Evolutionary conservation across 2,329 filamentous ascomycete genomes (phyloP).

Genomic region (Colletotrichum liriopes): DNA sequence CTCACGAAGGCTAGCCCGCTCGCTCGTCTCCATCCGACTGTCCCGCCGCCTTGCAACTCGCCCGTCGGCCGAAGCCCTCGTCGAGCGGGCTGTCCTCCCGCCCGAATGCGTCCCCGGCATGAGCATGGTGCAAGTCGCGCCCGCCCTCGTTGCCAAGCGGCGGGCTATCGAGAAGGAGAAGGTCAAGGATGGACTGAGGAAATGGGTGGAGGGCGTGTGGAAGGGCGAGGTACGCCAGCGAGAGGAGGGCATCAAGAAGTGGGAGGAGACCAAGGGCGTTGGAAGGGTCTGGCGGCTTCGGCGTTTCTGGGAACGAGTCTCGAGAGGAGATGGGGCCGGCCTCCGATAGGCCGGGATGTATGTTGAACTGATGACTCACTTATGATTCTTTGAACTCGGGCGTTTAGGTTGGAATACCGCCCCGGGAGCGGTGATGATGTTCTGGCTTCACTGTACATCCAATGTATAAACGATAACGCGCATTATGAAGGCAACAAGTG

Average conservation of each 20-base stretch:
- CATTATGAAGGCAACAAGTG: conserved; percentile 2
- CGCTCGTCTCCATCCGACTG: conserved; percentile 76
- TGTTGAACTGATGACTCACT: not conserved
- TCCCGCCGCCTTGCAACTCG: conserved; percentile 73
- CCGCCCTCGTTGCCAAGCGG: conserved; percentile 74
- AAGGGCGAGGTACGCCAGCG: conserved; percentile 66
- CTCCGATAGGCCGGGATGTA: conserved; percentile 23
- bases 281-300: conserved; percentile 74
- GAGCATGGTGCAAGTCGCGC: conserved; percentile 64
- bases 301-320: conserved; percentile 77
- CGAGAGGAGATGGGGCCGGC: conserved; percentile 55
- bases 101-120: conserved; percentile 72
- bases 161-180: conserved; percentile 76
- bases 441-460: not conserved
- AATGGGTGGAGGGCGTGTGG: conserved; percentile 76
- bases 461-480: conserved; percentile 23
- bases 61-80: conserved; percentile 72
- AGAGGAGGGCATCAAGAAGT: conserved; percentile 62
- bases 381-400: not conserved
- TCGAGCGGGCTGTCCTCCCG: conserved; percentile 76
- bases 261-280: conserved; percentile 67
- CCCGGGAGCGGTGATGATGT: conserved; percentile 13
- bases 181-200: conserved; percentile 76
- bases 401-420: conserved; percentile 7
- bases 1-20: conserved; percentile 75